These are phyloP conservation scores for Talaromyces piceae DNA, from an alignment of 2,329 filamentous ascomycete species.

Conservation along the genomic window DNA sequence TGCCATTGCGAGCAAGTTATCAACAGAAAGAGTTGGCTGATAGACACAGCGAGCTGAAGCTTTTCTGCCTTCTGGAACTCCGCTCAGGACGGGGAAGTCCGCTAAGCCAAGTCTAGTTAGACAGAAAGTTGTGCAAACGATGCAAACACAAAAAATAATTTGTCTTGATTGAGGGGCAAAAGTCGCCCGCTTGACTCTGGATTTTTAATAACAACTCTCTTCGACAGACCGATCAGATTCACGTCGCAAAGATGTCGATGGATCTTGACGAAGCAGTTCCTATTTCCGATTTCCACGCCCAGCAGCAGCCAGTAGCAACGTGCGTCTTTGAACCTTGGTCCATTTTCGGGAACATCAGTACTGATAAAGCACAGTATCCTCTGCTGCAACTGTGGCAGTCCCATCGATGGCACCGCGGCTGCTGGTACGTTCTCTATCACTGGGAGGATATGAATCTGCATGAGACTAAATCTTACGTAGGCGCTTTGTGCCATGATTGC, in stretches of 20 bases:
- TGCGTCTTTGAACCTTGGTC: conserved; percentile 23
- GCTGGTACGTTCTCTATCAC: conserved; percentile 5
- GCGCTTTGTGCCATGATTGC: conserved; percentile 92
- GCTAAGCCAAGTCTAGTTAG: background rate
- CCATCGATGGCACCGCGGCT: conserved; percentile 72
- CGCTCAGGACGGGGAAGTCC: background rate
- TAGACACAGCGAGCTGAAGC: background rate
- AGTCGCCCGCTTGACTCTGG: background rate
- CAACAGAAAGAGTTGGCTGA: background rate
- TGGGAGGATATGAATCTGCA: background rate
- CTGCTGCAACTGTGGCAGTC: conserved; percentile 94
- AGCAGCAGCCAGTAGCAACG: conserved; percentile 46
- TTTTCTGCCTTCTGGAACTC: background rate
- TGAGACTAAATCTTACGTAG: conserved; percentile 52
- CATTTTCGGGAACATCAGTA: conserved; percentile 1
- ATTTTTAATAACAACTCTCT: background rate
- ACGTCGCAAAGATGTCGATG: conserved; percentile 45
- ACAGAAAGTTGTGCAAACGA: conserved; percentile 6
- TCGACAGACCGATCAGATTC: background rate
- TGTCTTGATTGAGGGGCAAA: conserved; percentile 12
- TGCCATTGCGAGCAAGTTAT: background rate
- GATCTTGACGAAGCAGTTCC: conserved; percentile 51
- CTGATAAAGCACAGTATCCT: conserved; percentile 58
- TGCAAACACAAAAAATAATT: conserved; percentile 13
- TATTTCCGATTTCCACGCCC: conserved; percentile 34